Conservation (phyloP, 176 grass and related monocot genomes). For the Hyparrhenia diplandra region DNA sequence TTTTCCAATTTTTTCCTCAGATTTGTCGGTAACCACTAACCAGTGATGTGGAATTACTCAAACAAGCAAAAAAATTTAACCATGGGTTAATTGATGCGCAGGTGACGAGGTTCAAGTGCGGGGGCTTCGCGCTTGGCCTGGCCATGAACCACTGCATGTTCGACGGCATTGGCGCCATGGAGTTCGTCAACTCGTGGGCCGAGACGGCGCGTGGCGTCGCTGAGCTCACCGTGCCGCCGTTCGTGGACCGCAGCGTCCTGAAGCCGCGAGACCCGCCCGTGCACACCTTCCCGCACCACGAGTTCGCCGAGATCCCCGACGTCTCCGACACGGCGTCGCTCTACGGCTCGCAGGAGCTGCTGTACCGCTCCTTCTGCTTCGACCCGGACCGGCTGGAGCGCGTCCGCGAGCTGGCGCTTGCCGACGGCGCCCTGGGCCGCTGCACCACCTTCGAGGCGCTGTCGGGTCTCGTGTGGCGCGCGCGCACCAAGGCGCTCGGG, state of each 20-base stretch:
- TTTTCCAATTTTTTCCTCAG: neutral
- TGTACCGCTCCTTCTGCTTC: conserved; percentile 81
- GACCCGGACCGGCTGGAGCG: conserved; percentile 57
- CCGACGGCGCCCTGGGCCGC: conserved; percentile 29
- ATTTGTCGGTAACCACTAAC: neutral
- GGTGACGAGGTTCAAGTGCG: conserved; percentile 90
- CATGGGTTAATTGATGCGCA: conserved; percentile 10
- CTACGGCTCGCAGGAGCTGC: conserved; percentile 50
- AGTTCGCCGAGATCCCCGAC: conserved; percentile 83
- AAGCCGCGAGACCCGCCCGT: conserved; percentile 51
- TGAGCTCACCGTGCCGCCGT: conserved; percentile 63
- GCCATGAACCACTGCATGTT: conserved; percentile 98
- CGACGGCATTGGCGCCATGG: conserved; percentile 92
- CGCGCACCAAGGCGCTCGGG: conserved; percentile 57
- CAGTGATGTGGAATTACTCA: neutral
- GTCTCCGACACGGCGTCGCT: conserved; percentile 53
- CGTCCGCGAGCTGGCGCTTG: conserved; percentile 47
- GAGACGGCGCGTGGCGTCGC: conserved; percentile 71
- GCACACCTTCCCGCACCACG: conserved; percentile 58
- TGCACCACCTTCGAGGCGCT: conserved; percentile 94
- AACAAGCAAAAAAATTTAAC: too few relatives aligned
- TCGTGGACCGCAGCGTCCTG: conserved; percentile 69
- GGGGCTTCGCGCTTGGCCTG: conserved; percentile 73
- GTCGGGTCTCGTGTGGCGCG: conserved; percentile 71
- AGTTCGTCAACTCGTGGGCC: conserved; percentile 95